Conservation (phyloP, 2,329 filamentous ascomycete species). For the Calonectria fujianensis region DNA sequence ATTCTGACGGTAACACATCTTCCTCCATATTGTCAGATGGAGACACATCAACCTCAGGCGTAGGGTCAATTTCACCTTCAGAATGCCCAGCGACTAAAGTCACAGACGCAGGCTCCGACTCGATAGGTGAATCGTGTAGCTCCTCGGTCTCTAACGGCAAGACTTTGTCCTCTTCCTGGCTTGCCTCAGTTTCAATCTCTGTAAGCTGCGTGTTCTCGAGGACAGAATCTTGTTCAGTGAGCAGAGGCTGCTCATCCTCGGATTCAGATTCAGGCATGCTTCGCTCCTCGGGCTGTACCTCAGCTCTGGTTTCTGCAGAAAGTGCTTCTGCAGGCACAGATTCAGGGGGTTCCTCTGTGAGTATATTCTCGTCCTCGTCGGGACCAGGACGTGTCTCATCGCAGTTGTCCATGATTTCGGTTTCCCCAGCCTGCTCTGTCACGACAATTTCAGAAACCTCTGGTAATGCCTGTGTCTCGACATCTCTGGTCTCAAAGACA, state of each 20-base stretch:
- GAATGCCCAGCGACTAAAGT: neutral
- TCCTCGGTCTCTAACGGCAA: neutral
- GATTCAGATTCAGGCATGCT: neutral
- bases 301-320: neutral
- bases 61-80: neutral
- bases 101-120: neutral
- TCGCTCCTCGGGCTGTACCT: neutral
- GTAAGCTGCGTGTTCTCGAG: slow-evolving; percentile 9
- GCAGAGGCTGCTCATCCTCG: neutral
- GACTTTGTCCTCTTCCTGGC: neutral
- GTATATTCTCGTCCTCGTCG: neutral
- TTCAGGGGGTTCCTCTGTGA: neutral
- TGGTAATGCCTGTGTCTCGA: neutral
- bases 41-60: neutral
- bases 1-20: neutral
- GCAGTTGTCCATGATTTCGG: neutral
- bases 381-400: neutral
- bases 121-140: neutral
- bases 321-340: neutral
- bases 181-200: neutral
- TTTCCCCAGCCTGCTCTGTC: neutral
- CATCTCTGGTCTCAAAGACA: neutral
- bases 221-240: slow-evolving; percentile 1
- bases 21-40: neutral
- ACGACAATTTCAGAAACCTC: neutral